phyloP scores from a whole-genome alignment of 768 basidiomycete genomes.

The Glaciozyma antarctica region DNA sequence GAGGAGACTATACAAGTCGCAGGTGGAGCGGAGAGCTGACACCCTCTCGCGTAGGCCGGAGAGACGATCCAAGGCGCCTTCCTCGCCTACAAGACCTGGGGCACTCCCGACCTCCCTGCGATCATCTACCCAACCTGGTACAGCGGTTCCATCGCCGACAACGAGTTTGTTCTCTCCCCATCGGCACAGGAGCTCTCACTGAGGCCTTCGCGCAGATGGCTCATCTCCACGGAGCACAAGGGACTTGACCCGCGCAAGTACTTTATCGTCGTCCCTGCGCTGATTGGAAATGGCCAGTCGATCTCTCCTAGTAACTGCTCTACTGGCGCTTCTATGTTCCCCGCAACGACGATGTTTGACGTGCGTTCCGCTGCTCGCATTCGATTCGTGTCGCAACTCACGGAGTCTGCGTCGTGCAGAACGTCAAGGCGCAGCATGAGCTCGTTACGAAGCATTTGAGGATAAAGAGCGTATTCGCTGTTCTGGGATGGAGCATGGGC shows the following conservation, averaged over 20 bases:
- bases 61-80: slow-evolving; percentile 5
- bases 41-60: not conserved
- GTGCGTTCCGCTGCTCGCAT: not conserved
- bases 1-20: too few species aligned
- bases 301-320: slow-evolving; percentile 4
- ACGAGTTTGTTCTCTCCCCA: not conserved
- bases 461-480: not conserved
- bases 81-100: slow-evolving; percentile 8
- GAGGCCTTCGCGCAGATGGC: not conserved
- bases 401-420: not conserved
- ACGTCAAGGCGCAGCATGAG: slow-evolving; percentile 1
- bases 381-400: not conserved
- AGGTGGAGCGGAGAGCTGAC: not conserved
- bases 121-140: slow-evolving; percentile 8
- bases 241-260: not conserved
- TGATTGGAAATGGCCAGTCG: slow-evolving; percentile 1
- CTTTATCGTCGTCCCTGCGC: slow-evolving; percentile 5
- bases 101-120: not conserved
- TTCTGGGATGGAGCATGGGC: slow-evolving; percentile 5
- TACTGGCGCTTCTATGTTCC: not conserved
- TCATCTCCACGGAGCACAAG: slow-evolving; percentile 3
- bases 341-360: slow-evolving; percentile 1
- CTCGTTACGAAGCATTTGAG: not conserved
- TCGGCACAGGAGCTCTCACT: not conserved
- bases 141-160: not conserved